phyloP scores from a whole-genome alignment of 805 yeast genomes.

The Candida ortonii region DNA sequence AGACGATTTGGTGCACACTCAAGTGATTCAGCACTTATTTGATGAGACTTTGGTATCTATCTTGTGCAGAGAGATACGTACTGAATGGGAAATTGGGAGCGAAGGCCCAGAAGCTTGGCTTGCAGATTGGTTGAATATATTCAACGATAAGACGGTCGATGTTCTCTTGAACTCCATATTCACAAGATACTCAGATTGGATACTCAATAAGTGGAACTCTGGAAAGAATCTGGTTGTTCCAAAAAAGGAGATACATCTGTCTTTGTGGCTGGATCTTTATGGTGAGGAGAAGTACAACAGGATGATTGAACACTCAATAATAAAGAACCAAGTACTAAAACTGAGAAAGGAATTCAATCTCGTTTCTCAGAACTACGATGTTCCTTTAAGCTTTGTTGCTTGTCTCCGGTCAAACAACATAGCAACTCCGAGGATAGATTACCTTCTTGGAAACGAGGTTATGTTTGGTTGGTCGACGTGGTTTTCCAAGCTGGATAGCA shows the following conservation, averaged over 20 bases:
- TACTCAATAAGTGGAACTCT: conserved; percentile 21
- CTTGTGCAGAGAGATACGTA: conserved; percentile 30
- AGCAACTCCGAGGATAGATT: conserved; percentile 10
- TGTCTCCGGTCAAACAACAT: conserved; percentile 11
- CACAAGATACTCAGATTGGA: conserved; percentile 22
- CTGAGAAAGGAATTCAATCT: conserved; percentile 6
- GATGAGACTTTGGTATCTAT: conserved; percentile 37
- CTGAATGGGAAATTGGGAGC: conserved; percentile 34
- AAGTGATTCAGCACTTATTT: conserved; percentile 29
- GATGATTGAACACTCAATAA: conserved; percentile 36
- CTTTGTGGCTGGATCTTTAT: conserved; percentile 34
- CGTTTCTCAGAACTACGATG: background rate
- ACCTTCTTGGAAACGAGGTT: conserved; percentile 20
- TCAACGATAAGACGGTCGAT: conserved; percentile 18
- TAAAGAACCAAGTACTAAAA: conserved; percentile 53
- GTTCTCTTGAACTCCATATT: conserved; percentile 13
- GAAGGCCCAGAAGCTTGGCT: conserved; percentile 25
- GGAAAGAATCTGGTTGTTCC: conserved; percentile 5
- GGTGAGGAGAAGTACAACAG: conserved; percentile 24
- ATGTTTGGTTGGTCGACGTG: conserved; percentile 15
- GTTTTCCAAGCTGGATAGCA: conserved; percentile 5
- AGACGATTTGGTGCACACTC: conserved; percentile 30
- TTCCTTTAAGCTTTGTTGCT: conserved; percentile 6
- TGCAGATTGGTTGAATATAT: conserved; percentile 26
- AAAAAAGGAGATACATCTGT: conserved; percentile 18